Conservation (phyloP, 768 basidiomycete genomes). For the Leccinum obscurum region DNA sequence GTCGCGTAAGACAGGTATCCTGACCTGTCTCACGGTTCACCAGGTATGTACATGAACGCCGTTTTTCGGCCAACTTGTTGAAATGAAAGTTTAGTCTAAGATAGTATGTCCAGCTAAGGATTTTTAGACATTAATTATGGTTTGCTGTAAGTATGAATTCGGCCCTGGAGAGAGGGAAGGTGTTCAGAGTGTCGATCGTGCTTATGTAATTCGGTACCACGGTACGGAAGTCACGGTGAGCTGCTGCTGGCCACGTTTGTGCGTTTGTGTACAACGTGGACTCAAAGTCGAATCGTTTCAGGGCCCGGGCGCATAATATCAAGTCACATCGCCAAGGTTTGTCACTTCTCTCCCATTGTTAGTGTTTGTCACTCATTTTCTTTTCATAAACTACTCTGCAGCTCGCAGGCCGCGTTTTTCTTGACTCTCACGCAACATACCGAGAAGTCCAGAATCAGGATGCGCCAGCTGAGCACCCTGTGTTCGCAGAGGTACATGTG, state of each 20-base stretch:
- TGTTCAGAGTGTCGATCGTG: conserved; percentile 22
- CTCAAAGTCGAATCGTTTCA: conserved; percentile 19
- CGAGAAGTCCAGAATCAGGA: conserved; percentile 32
- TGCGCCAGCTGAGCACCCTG: conserved; percentile 29
- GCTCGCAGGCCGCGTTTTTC: conserved; percentile 34
- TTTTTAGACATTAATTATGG: neutral
- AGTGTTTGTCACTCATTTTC: conserved; percentile 25
- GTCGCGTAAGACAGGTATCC: neutral
- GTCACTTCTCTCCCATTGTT: conserved; percentile 19
- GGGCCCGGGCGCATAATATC: conserved; percentile 27
- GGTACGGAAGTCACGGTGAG: conserved; percentile 15
- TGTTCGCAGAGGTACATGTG: conserved; percentile 30
- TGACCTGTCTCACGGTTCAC: neutral
- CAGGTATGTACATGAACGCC: conserved; percentile 20
- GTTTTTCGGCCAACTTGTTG: conserved; percentile 7
- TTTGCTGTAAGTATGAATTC: neutral
- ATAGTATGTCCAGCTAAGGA: neutral
- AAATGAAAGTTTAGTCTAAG: conserved; percentile 15
- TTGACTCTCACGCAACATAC: conserved; percentile 37
- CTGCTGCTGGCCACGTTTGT: conserved; percentile 18
- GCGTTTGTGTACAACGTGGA: conserved; percentile 23
- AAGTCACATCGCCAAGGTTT: conserved; percentile 24
- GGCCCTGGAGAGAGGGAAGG: neutral
- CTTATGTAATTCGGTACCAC: conserved; percentile 24
- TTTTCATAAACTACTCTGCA: conserved; percentile 27